Conservation (phyloP, 495 filamentous ascomycete genomes). For the Aspergillus bertholletiae region DNA sequence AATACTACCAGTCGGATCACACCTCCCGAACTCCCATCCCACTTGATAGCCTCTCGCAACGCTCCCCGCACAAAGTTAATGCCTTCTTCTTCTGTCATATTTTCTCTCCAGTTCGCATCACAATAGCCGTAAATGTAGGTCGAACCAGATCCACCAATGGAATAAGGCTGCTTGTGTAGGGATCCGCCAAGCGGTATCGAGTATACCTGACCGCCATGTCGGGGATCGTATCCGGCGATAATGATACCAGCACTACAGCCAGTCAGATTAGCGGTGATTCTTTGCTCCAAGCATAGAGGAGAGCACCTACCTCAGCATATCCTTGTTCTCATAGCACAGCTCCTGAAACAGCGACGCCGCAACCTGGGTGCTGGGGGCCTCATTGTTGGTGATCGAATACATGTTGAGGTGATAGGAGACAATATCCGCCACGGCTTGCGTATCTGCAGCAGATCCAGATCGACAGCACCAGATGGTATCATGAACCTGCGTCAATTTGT, state of each 20-base stretch:
- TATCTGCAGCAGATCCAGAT: slow-evolving; percentile 95
- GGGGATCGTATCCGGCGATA: slow-evolving; percentile 91
- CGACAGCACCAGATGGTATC: slow-evolving; percentile 99
- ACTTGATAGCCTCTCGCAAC: slow-evolving; percentile 92
- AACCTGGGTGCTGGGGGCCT: slow-evolving; percentile 86
- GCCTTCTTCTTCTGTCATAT: slow-evolving; percentile 92
- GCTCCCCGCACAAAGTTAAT: slow-evolving; percentile 88
- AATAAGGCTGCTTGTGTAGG: slow-evolving; percentile 92
- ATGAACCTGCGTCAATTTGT: slow-evolving; percentile 97
- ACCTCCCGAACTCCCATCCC: slow-evolving; percentile 97
- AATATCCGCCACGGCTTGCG: slow-evolving; percentile 95
- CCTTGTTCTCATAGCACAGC: slow-evolving; percentile 96
- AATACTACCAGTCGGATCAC: slow-evolving; percentile 97
- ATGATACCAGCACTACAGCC: slow-evolving; percentile 82
- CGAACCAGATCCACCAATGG: slow-evolving; percentile 94
- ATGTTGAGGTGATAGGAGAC: slow-evolving; percentile 93
- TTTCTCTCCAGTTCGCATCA: slow-evolving; percentile 92
- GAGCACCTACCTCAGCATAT: slow-evolving; percentile 65
- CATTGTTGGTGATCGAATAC: slow-evolving; percentile 83
- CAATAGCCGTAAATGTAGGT: slow-evolving; percentile 99
- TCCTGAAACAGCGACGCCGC: slow-evolving; percentile 96
- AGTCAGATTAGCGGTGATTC: slow-evolving; percentile 19
- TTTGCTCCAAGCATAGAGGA: neutral
- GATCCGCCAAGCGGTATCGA: slow-evolving; percentile 95
- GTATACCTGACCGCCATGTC: slow-evolving; percentile 94